Evolutionary conservation across 495 filamentous ascomycete genomes (phyloP).

Genomic region (Neurospora sp.): DNA sequence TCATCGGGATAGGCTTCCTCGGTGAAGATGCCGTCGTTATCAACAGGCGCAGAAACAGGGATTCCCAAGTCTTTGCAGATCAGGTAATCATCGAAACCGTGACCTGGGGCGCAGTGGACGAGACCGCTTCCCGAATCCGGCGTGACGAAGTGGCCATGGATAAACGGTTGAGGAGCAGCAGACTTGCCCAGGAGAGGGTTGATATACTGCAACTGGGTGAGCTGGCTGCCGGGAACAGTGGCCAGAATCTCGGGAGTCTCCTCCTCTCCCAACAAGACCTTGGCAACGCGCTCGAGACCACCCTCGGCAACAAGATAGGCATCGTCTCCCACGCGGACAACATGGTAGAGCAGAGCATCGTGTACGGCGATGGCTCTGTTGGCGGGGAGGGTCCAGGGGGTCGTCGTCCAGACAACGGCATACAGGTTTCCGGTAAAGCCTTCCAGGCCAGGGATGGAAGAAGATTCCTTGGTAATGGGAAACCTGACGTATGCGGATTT

Average conservation of each 20-base stretch:
- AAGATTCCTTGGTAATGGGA: constrained; percentile 48
- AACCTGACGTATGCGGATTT: constrained; percentile 75
- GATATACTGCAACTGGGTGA: constrained; percentile 54
- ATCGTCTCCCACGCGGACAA: constrained; percentile 50
- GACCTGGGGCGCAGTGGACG: constrained; percentile 88
- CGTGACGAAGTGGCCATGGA: constrained; percentile 79
- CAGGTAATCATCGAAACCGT: constrained; percentile 94
- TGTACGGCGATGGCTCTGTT: constrained; percentile 82
- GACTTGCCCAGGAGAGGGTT: constrained; percentile 49
- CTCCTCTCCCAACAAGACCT: constrained; percentile 17
- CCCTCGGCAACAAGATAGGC: constrained; percentile 48
- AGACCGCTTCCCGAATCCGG: constrained; percentile 80
- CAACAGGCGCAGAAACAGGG: constrained; percentile 64
- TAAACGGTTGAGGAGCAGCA: constrained; percentile 50
- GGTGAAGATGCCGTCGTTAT: constrained; percentile 72
- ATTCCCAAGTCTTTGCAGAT: constrained; percentile 60
- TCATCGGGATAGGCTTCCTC: constrained; percentile 57
- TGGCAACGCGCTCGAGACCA: constrained; percentile 41
- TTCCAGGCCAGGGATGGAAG: constrained; percentile 22
- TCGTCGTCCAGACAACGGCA: constrained; percentile 93
- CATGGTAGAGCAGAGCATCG: constrained; percentile 57
- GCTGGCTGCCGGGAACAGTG: constrained; percentile 51
- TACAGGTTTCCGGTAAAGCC: constrained; percentile 36
- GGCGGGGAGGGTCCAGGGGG: constrained; percentile 92
- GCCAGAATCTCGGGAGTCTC: constrained; percentile 38